A percentile compares a stretch with the other conserved stretches of the same genome.
These are phyloP conservation scores for Argentina anserina DNA, from an alignment of 306 rosid species.

Conservation along the genomic window DNA sequence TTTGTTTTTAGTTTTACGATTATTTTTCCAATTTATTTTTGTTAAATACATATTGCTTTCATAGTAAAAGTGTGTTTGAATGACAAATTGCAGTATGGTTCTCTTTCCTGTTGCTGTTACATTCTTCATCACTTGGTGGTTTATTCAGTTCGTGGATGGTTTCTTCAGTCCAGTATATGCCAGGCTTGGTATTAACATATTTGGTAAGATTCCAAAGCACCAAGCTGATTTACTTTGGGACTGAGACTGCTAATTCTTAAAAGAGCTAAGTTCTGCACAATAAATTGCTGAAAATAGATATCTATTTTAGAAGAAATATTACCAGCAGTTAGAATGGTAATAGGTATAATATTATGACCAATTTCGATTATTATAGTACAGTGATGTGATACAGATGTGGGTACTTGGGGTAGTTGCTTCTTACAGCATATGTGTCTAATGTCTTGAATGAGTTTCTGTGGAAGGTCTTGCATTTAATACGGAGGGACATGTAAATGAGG, in stretches of 20 bases:
- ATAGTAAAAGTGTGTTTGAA: slow-evolving; percentile 9
- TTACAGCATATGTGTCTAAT: neutral
- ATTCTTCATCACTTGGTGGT: slow-evolving; percentile 52
- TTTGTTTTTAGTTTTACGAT: neutral
- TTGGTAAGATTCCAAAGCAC: slow-evolving; percentile 31
- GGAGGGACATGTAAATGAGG: neutral
- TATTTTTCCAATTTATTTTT: neutral
- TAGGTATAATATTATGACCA: neutral
- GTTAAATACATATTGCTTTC: neutral
- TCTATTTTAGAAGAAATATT: neutral
- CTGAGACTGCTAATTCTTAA: neutral
- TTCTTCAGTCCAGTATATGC: slow-evolving; percentile 49
- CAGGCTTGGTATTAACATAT: slow-evolving; percentile 40
- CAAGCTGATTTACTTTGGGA: neutral
- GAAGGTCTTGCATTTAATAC: neutral
- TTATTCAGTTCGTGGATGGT: slow-evolving; percentile 43
- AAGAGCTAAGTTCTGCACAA: neutral
- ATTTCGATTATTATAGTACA: neutral
- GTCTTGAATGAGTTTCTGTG: neutral
- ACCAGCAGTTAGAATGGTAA: neutral
- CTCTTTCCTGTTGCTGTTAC: slow-evolving; percentile 51
- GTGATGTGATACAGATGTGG: neutral
- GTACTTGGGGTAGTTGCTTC: neutral
- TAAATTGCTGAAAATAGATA: neutral
- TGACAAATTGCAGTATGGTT: slow-evolving; percentile 42